Percentiles rank a stretch among this genome's conserved stretches.
Conservation (phyloP, 2,329 filamentous ascomycete species). For the Chrysosphaeria jannelii region DNA sequence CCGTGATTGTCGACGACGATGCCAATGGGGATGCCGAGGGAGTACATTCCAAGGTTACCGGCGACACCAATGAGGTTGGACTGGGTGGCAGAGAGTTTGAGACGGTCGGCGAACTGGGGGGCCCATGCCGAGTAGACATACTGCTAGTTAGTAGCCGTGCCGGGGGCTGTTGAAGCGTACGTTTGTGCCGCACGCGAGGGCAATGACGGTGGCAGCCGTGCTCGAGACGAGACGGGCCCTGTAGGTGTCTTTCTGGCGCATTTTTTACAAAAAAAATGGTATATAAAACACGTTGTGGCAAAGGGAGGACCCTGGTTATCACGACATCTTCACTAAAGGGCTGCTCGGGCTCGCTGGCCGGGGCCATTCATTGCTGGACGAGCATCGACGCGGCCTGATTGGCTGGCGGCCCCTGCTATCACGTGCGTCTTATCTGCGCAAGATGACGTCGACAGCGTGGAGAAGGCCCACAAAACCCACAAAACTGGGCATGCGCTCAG, state of each 20-base stretch:
- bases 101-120: constrained; percentile 67
- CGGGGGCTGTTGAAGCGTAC: constrained; percentile 20
- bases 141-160: constrained; percentile 16
- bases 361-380: no score
- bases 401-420: no score
- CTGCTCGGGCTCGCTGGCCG: no score
- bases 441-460: no score
- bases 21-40: constrained; percentile 63
- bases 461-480: no score
- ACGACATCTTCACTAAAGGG: no score
- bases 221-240: constrained; percentile 50
- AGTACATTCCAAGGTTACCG: constrained; percentile 85
- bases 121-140: constrained; percentile 98
- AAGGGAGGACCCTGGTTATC: no score
- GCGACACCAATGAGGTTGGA: constrained; percentile 71
- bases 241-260: constrained; percentile 4
- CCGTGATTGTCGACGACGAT: constrained; percentile 63
- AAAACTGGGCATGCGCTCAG: no score
- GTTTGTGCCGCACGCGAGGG: constrained; percentile 78
- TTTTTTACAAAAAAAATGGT: no score
- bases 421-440: no score
- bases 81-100: constrained; percentile 73
- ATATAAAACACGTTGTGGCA: no score
- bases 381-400: no score
- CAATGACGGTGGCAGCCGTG: constrained; percentile 54